These are phyloP conservation scores for Penicillium roqueforti DNA, from an alignment of 495 filamentous ascomycete genomes.

Conservation along the genomic window DNA sequence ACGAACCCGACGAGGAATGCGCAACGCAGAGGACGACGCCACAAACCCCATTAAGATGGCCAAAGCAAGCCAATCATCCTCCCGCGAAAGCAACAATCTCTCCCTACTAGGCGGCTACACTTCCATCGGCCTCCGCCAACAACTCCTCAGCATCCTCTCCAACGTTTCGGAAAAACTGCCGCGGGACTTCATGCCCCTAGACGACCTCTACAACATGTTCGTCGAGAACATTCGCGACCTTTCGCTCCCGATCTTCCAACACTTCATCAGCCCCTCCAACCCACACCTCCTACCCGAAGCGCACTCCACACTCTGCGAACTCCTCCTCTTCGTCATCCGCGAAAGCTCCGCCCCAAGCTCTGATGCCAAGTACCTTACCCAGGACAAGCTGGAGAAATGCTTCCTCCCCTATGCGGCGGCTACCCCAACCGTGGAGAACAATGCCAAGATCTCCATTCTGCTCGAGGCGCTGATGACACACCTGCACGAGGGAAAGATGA, in stretches of 20 bases:
- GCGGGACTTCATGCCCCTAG: conserved; percentile 43
- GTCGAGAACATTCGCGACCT: conserved; percentile 61
- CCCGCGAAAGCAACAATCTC: conserved; percentile 21
- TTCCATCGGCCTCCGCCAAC: conserved; percentile 59
- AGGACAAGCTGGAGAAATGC: conserved; percentile 57
- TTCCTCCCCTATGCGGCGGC: conserved; percentile 72
- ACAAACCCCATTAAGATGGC: neutral
- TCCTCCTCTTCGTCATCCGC: conserved; percentile 59
- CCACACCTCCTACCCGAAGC: conserved; percentile 43
- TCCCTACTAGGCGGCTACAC: conserved; percentile 48
- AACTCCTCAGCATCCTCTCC: conserved; percentile 54
- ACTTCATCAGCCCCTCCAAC: conserved; percentile 57
- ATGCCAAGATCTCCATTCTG: conserved; percentile 73
- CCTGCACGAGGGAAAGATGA: conserved; percentile 38
- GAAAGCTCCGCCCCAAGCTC: conserved; percentile 53
- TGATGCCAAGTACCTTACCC: conserved; percentile 45
- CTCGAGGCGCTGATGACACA: conserved; percentile 68
- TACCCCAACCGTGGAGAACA: conserved; percentile 59
- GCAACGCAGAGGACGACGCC: conserved; percentile 20
- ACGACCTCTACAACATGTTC: conserved; percentile 64
- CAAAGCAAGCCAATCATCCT: conserved; percentile 3
- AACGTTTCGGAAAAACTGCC: conserved; percentile 43
- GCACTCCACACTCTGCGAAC: conserved; percentile 59
- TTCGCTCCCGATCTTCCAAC: conserved; percentile 64
- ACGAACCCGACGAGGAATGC: conserved; percentile 33